A percentile compares a stretch with the other conserved stretches of the same genome.
Conservation (phyloP, 257 asterid genomes). For the Paulownia fortunei region DNA sequence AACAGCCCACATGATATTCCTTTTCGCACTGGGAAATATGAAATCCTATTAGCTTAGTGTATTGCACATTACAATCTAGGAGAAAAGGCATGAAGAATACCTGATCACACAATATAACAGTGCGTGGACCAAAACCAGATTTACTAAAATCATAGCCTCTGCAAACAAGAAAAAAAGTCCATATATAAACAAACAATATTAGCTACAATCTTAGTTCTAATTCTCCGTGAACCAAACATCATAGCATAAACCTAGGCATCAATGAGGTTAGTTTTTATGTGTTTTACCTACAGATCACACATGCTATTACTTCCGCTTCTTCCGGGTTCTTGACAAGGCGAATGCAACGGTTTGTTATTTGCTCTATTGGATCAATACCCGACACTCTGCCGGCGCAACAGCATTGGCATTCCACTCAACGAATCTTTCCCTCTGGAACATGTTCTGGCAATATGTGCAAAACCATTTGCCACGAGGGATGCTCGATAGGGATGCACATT, state of each 20-base stretch:
- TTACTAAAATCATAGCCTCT: slow-evolving; percentile 97
- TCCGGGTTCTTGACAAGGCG: slow-evolving; percentile 89
- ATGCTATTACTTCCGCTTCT: slow-evolving; percentile 92
- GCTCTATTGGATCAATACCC: slow-evolving; percentile 77
- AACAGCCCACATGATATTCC: slow-evolving; percentile 98
- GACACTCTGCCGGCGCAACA: slow-evolving; percentile 87
- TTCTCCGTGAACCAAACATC: background rate
- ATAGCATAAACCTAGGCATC: background rate
- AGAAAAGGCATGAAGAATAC: slow-evolving; percentile 51
- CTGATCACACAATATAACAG: slow-evolving; percentile 98
- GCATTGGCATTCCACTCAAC: slow-evolving; percentile 84
- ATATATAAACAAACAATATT: slow-evolving; percentile 14
- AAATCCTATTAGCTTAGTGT: slow-evolving; percentile 25
- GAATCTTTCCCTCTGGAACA: slow-evolving; percentile 83
- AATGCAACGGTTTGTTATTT: slow-evolving; percentile 83
- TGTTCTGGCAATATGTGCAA: slow-evolving; percentile 92
- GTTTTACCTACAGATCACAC: slow-evolving; percentile 97
- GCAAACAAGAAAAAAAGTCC: slow-evolving; percentile 33
- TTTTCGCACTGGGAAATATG: slow-evolving; percentile 79
- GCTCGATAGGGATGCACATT: slow-evolving; percentile 78
- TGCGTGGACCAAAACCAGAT: slow-evolving; percentile 99
- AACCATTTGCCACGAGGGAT: slow-evolving; percentile 95
- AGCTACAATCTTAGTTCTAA: slow-evolving; percentile 3
- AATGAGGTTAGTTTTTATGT: slow-evolving; percentile 5
- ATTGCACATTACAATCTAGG: slow-evolving; percentile 18